phyloP scores from a whole-genome alignment of 2,329 filamentous ascomycete genomes.

The Hansfordia pulvinata region DNA sequence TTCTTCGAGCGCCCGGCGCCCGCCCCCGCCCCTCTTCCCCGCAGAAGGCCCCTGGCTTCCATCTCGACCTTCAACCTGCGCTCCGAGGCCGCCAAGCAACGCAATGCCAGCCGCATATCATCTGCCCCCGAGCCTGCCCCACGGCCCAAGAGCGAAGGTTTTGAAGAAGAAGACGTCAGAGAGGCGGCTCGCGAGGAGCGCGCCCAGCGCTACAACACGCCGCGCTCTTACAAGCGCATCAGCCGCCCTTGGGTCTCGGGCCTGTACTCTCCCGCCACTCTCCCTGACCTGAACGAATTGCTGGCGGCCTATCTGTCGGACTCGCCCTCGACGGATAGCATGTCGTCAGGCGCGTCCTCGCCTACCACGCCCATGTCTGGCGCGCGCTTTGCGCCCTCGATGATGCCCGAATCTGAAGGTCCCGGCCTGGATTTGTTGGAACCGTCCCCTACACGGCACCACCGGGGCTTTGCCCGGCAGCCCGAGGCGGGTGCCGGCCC shows the following conservation, averaged over 20 bases:
- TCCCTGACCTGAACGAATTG: slow-evolving; percentile 8
- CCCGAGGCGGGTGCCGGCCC: slow-evolving; percentile 5
- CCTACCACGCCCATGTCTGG: slow-evolving; percentile 5
- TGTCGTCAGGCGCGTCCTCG: slow-evolving; percentile 5
- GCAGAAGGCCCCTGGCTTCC: slow-evolving; percentile 11
- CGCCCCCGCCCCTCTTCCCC: slow-evolving; percentile 5
- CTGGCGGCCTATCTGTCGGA: slow-evolving; percentile 8
- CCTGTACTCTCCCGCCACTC: slow-evolving; percentile 7
- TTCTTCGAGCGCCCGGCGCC: slow-evolving; percentile 9
- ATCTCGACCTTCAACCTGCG: slow-evolving; percentile 10
- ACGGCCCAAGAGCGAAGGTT: neutral
- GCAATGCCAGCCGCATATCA: slow-evolving; percentile 7
- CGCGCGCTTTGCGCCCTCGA: slow-evolving; percentile 2
- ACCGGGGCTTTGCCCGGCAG: slow-evolving; percentile 2
- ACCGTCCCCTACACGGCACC: slow-evolving; percentile 7
- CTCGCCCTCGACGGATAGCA: slow-evolving; percentile 2
- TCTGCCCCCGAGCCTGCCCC: slow-evolving; percentile 4
- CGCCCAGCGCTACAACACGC: slow-evolving; percentile 7
- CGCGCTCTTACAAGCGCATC: slow-evolving; percentile 12
- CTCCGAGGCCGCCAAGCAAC: slow-evolving; percentile 10
- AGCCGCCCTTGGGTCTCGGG: slow-evolving; percentile 11
- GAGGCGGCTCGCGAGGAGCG: neutral
- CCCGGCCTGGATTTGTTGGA: slow-evolving; percentile 7
- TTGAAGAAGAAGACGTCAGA: neutral
- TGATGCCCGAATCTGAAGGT: slow-evolving; percentile 1